Base-by-base conservation (phyloP, 1,284 basidiomycete genomes). In the Schizopora paradoxa region DNA sequence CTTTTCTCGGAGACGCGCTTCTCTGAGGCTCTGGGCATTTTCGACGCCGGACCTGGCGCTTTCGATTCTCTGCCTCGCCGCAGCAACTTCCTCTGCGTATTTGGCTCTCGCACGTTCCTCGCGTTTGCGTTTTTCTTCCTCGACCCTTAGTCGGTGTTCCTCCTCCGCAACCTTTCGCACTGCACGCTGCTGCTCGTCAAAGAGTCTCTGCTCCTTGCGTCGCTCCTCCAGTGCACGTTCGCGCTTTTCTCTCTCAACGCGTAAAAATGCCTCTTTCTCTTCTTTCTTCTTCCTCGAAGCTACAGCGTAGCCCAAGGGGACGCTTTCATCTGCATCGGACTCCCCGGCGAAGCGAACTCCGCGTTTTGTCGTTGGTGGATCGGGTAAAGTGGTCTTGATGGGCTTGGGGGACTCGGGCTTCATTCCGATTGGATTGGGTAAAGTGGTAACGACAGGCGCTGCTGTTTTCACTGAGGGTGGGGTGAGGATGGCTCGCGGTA, bases 321-420 rank as follows among this genome's bases (percentile, higher is more conserved):
- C 68, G 40, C 68, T 67, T 54, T 86, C 83, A 23, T 83, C 79
- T 51, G 64, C 60, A 45, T 75, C 72, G 8, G 14, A 16, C 56
- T 77, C 73, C 54, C 82, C 79, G 22, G 72, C 78, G 53, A 86
- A 86, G 21, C 80, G 76, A 4, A 87, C 84, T n/a, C 76, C 79
- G 37, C 37, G 10, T 22, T 27, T 5, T 13, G n/a, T 23, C 25
- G 13, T 27, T 18, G 43, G 41, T 31, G 28, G 28, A 31, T 8
- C 14, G 28, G 14, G 10, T 8, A 10, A 31, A 8, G 28, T 31
- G 28, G 28, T 31, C 28, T 31, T 10, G 28, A 31, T 31, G 28
- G 10, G 28, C 28, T n/a, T n/a, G n/a, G n/a, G n/a, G n/a, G n/a
- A n/a, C n/a, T n/a, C n/a, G n/a, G n/a, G n/a, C 19, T 19, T 11